Evolutionary conservation across 2,329 filamentous ascomycete species (phyloP), one percentile per base, ranked within the genome.

Genomic region (Setomelanomma holmii): DNA sequence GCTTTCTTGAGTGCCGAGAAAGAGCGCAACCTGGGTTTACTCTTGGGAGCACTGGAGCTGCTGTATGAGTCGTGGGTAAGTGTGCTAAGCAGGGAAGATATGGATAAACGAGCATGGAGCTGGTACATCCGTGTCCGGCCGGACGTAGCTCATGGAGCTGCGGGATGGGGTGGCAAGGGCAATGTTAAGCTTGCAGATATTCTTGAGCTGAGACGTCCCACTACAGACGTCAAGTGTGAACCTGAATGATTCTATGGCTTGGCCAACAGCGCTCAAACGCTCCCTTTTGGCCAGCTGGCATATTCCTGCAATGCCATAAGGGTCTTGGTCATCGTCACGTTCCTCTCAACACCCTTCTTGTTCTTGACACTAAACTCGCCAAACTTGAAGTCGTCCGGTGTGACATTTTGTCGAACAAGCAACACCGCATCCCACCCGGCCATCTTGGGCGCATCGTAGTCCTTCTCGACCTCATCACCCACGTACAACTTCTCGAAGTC

Each of bases 121-220:
- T 96, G 91, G 91, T 96, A 96, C 73, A 79, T 89, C 1, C 82
- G 84, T 19, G 85, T 93, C 17, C 80, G 92, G 56, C 91, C 91
- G 1, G 87, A 90, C 17, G 89, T 96, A 2, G 86, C 89, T 52
- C 76, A 81, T 50, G 92, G 91, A 0, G 84, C 85, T 41, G 84
- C 86, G 17, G 91, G 92, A 1, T 96, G 91, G 91, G 91, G 91
- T 22, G 89, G 88, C 11, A 95, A 93, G 73, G 90, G 89, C 1
- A 77, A 79, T 47, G 78, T 96, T 22, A 86, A 80, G 60, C 71
- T 96, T 30, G 77, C 77, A 12, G 85, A 86, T 59, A 90, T 96
- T 35, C 58, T 76, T 19, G 63, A 61, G 3, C 45, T 74, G 14
- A 56, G 69, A 22, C 50, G 67, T 35, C 57, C 56, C 22, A 40